Conservation (phyloP, 345 rosid genomes). For the Litchi chinensis region DNA sequence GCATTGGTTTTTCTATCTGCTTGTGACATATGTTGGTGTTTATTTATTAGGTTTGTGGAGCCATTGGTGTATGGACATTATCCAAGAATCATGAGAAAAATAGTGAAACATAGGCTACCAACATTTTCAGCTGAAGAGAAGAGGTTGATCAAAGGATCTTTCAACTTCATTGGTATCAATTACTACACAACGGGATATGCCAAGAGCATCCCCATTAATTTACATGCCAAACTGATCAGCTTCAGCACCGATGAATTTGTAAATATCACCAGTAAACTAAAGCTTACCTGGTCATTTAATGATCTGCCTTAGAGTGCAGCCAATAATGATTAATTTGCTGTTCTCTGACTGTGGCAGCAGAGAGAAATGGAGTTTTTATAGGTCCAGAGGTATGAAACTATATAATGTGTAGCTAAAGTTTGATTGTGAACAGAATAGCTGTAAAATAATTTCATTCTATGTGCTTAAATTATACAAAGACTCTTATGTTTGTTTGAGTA, state of each 20-base stretch:
- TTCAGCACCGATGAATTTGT: conserved; percentile 17
- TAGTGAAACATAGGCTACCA: conserved; percentile 47
- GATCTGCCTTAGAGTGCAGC: neutral
- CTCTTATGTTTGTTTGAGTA: neutral
- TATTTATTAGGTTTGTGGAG: conserved; percentile 40
- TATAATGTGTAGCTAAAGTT: neutral
- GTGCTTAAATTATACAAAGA: neutral
- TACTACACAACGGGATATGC: conserved; percentile 45
- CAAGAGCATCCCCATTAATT: conserved; percentile 22
- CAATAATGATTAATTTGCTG: neutral
- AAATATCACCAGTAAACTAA: conserved; percentile 12
- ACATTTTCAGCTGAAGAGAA: conserved; percentile 38
- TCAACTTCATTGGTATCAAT: conserved; percentile 50
- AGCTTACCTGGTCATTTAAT: neutral
- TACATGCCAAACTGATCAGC: conserved; percentile 19
- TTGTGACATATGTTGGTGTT: neutral
- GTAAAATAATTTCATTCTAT: neutral
- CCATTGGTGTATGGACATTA: conserved; percentile 49
- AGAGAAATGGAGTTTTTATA: conserved; percentile 32
- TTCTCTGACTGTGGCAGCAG: conserved; percentile 20
- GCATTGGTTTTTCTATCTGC: neutral
- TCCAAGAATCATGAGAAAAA: conserved; percentile 41
- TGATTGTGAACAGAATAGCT: neutral
- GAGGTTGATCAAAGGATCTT: conserved; percentile 34
- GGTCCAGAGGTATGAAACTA: conserved; percentile 36